phyloP scores from a whole-genome alignment of 805 yeast species.

The Myxozyma vanderwaltii region DNA sequence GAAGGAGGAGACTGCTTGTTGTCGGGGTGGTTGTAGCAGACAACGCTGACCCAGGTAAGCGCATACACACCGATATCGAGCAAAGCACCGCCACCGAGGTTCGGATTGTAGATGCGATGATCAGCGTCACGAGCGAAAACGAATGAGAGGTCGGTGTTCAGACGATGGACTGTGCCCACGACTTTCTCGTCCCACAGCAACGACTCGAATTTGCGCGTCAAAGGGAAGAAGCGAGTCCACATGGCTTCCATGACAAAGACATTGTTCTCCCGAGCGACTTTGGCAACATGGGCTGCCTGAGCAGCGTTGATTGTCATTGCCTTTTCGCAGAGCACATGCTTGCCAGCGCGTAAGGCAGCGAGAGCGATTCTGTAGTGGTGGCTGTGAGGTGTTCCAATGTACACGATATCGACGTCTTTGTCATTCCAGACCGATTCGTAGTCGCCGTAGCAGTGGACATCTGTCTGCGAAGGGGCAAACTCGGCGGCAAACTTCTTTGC shows the following conservation, averaged over 20 bases:
- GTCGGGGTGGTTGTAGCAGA: slow-evolving; percentile 25
- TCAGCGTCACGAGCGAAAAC: slow-evolving; percentile 36
- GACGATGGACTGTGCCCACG: slow-evolving; percentile 51
- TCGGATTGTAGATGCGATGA: slow-evolving; percentile 49
- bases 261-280: slow-evolving; percentile 49
- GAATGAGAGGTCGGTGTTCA: slow-evolving; percentile 49
- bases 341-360: slow-evolving; percentile 48
- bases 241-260: slow-evolving; percentile 60
- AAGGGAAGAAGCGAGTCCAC: slow-evolving; percentile 53
- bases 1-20: slow-evolving; percentile 16
- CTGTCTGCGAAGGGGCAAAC: slow-evolving; percentile 34
- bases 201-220: slow-evolving; percentile 44
- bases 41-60: slow-evolving; percentile 45
- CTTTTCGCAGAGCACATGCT: slow-evolving; percentile 58
- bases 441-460: slow-evolving; percentile 34
- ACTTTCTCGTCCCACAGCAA: slow-evolving; percentile 47
- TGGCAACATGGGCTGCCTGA: slow-evolving; percentile 49
- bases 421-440: slow-evolving; percentile 50
- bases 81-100: slow-evolving; percentile 59
- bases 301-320: slow-evolving; percentile 52
- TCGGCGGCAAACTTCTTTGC: slow-evolving; percentile 38
- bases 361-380: slow-evolving; percentile 51
- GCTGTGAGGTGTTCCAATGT: slow-evolving; percentile 43
- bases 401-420: slow-evolving; percentile 50
- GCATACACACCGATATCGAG: slow-evolving; percentile 60